Evolutionary conservation across 441 rosid species (phyloP).

Genomic region (Daphne laureola): DNA sequence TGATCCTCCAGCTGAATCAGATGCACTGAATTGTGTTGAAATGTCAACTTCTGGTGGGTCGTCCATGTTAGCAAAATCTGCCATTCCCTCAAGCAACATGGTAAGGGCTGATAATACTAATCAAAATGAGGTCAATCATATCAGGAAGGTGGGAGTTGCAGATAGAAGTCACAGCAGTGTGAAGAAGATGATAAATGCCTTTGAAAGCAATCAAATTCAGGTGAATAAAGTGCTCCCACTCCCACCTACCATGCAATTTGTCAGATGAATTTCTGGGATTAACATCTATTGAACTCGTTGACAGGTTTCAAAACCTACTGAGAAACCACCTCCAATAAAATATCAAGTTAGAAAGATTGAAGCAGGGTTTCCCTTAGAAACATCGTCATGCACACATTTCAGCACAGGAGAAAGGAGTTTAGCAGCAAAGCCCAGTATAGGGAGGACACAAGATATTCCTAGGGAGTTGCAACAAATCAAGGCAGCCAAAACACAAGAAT

Average conservation of each 20-base stretch:
- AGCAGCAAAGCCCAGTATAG: constrained; percentile 11
- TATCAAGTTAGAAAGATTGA: constrained; percentile 20
- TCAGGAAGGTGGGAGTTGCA: constrained; percentile 20
- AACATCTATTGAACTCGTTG: constrained; percentile 12
- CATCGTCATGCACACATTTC: constrained; percentile 10
- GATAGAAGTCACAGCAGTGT: constrained; percentile 52
- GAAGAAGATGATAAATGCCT: constrained; percentile 68
- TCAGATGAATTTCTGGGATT: constrained; percentile 2
- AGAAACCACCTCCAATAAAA: constrained; percentile 26
- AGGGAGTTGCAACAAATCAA: constrained; percentile 11
- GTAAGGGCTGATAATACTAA: constrained; percentile 5
- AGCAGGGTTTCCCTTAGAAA: constrained; percentile 19
- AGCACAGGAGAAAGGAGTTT: constrained; percentile 6
- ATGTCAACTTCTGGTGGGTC: not conserved
- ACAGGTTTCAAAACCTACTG: constrained; percentile 37
- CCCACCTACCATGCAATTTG: not conserved
- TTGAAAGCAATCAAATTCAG: constrained; percentile 60
- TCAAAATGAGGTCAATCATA: constrained; percentile 16
- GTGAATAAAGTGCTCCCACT: constrained; percentile 22
- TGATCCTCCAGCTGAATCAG: constrained; percentile 12
- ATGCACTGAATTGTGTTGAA: constrained; percentile 9
- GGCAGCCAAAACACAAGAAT: constrained; percentile 2
- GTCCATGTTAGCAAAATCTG: not conserved
- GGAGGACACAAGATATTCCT: constrained; percentile 8
- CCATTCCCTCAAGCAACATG: not conserved